phyloP scores from a whole-genome alignment of 1,139 yeast genomes.

The Geotrichum citri-aurantii region DNA sequence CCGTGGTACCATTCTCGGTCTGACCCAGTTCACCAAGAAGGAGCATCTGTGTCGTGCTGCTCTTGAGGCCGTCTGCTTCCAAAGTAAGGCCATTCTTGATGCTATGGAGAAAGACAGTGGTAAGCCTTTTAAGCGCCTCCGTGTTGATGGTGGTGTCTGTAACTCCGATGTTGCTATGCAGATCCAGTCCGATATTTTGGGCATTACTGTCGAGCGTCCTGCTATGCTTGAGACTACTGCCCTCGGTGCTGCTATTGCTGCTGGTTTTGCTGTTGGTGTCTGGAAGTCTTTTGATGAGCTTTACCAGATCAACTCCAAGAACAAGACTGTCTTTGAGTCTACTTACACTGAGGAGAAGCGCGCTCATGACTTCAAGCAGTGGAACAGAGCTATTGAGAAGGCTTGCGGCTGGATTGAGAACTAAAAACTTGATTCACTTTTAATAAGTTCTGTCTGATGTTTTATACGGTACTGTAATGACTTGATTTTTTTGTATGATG shows the following conservation, averaged over 20 bases:
- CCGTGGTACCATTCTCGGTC: slow-evolving; percentile 87
- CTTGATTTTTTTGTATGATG: background rate
- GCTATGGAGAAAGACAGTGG: slow-evolving; percentile 88
- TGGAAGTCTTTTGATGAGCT: slow-evolving; percentile 77
- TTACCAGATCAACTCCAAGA: slow-evolving; percentile 35
- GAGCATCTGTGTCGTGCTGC: slow-evolving; percentile 93
- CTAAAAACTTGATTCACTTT: background rate
- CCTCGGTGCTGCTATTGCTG: slow-evolving; percentile 93
- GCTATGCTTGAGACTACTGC: slow-evolving; percentile 89
- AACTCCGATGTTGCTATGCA: slow-evolving; percentile 89
- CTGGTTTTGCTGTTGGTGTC: slow-evolving; percentile 73
- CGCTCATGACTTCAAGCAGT: slow-evolving; percentile 60
- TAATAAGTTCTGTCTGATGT: background rate
- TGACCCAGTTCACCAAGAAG: slow-evolving; percentile 82
- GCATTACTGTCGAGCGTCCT: slow-evolving; percentile 78
- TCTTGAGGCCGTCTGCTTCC: slow-evolving; percentile 91
- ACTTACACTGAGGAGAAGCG: slow-evolving; percentile 55
- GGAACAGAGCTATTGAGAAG: slow-evolving; percentile 79
- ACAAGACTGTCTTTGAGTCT: slow-evolving; percentile 50
- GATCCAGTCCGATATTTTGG: slow-evolving; percentile 85
- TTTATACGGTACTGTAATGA: background rate
- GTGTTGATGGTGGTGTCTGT: slow-evolving; percentile 95
- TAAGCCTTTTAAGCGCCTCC: slow-evolving; percentile 44
- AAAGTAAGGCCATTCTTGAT: slow-evolving; percentile 81
- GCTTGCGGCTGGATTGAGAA: slow-evolving; percentile 65